Base-by-base conservation (phyloP, 768 basidiomycete species). In the Steccherinum ochraceum region DNA sequence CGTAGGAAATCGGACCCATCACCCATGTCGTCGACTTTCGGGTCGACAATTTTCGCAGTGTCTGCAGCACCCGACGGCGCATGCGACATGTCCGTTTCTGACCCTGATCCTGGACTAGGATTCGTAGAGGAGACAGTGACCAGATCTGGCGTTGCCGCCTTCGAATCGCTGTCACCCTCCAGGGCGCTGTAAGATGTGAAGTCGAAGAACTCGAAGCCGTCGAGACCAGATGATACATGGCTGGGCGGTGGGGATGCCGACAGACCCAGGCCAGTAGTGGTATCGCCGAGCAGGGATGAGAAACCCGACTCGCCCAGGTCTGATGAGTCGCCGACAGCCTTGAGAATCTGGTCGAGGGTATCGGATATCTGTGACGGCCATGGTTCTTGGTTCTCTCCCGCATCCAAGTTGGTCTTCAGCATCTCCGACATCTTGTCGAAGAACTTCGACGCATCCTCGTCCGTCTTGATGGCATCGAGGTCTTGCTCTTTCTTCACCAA, bases 81-180 rank as follows among this genome's bases (percentile, higher is more conserved):
- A 47, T 78, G 75, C 49, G 69, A 62, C 21, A 68, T 65, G 50
- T 83, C 84, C 24, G 76, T 70, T 58, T 86, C 86, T 7, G 83
- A 78, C 27, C 76, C 79, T 12, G 86, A 89, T 59, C 84, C 84
- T 2, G 88, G 88, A 61, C 86, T 89, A 11, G 79, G 82, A 56
- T 88, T 86, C 18, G 86, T 79, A 52, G 87, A 86, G 18, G 85
- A 83, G 11, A 82, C 79, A 26, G 74, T 73, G 13, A 86, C 69
- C 45, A 90, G 73, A 50, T 89, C 88, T 7, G 88, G 88, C 2
- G 88, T 89, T 5, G 77, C 73, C n/a, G 82, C 79, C 60, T 85
- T 86, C 12, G 82, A 84, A 19, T 67, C 72, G 45, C 67, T 65
- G 46, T 77, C 79, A 27, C 84, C 84, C 51, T 87, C 84, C 19